Conservation (phyloP, 495 filamentous ascomycete genomes). For the Parachaetomium inaequale region DNA sequence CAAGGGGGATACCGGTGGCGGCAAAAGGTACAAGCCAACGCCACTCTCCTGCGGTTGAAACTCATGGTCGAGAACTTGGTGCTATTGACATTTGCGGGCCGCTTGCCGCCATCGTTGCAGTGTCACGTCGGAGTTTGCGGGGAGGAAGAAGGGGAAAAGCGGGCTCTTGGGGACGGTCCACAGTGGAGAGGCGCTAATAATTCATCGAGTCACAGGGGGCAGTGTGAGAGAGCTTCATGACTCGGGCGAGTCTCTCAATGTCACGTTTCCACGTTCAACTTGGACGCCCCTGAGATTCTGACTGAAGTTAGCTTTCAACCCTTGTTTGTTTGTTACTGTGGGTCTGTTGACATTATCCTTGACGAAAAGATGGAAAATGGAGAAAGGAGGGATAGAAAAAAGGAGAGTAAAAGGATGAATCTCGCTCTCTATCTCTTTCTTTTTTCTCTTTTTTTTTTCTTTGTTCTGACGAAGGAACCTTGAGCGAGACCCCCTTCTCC, state of each 20-base stretch:
- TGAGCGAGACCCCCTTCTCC: too few species aligned
- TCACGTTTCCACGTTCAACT: neutral
- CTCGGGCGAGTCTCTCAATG: neutral
- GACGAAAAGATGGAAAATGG: too few species aligned
- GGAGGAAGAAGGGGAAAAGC: neutral
- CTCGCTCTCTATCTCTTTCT: too few species aligned
- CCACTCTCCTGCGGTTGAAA: conserved; percentile 8
- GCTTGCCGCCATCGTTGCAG: neutral
- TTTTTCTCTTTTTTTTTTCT: too few species aligned
- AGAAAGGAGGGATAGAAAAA: too few species aligned
- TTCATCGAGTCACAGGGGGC: neutral
- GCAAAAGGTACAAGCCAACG: neutral
- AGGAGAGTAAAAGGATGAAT: too few species aligned
- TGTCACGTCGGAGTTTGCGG: neutral
- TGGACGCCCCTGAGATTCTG: too few species aligned
- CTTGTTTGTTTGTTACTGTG: too few species aligned
- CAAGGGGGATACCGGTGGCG: neutral
- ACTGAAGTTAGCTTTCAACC: neutral
- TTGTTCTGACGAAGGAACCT: too few species aligned
- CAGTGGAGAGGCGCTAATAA: neutral
- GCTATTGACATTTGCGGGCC: conserved; percentile 1
- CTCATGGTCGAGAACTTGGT: neutral
- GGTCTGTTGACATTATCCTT: too few species aligned
- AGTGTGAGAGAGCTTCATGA: neutral
- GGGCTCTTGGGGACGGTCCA: neutral